Percentiles rank a stretch among this genome's conserved stretches.
These are phyloP conservation scores for Nannochloropsis oceanica DNA, from an alignment of 108 stramenopile genomes.

Conservation along the genomic window DNA sequence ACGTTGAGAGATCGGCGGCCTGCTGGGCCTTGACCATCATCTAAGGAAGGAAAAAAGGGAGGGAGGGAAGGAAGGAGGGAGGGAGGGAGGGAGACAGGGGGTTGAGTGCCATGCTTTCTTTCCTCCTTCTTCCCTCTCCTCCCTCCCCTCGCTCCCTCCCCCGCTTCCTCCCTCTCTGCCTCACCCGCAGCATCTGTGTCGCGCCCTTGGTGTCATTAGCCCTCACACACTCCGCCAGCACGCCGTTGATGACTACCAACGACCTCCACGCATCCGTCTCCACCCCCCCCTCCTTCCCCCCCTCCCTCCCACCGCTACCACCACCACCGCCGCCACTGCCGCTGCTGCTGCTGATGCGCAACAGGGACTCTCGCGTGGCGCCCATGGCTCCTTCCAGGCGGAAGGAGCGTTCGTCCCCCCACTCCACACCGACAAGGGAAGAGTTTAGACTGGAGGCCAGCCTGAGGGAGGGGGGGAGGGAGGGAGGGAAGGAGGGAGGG, in stretches of 20 bases:
- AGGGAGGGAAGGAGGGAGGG: neutral
- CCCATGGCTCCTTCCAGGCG: neutral
- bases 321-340: too few relatives aligned
- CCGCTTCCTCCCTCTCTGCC: neutral
- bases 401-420: neutral
- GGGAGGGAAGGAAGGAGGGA: neutral
- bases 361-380: neutral
- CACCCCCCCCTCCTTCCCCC: neutral
- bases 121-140: neutral
- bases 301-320: neutral
- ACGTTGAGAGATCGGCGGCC: too few relatives aligned
- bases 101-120: neutral
- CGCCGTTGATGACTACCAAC: neutral
- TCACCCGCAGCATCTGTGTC: slow-evolving; percentile 28
- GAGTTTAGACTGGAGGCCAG: too few relatives aligned
- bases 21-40: too few relatives aligned
- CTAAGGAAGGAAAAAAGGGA: neutral
- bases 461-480: neutral
- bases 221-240: slow-evolving; percentile 5
- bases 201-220: slow-evolving; percentile 32
- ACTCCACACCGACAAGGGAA: too few relatives aligned
- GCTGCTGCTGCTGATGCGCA: neutral
- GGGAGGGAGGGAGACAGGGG: neutral
- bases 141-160: neutral
- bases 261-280: neutral